Evolutionary conservation across 1,139 yeast genomes (phyloP), one percentile per base, ranked within the genome.

Genomic region (Lodderomyces pseudojiufengensis): DNA sequence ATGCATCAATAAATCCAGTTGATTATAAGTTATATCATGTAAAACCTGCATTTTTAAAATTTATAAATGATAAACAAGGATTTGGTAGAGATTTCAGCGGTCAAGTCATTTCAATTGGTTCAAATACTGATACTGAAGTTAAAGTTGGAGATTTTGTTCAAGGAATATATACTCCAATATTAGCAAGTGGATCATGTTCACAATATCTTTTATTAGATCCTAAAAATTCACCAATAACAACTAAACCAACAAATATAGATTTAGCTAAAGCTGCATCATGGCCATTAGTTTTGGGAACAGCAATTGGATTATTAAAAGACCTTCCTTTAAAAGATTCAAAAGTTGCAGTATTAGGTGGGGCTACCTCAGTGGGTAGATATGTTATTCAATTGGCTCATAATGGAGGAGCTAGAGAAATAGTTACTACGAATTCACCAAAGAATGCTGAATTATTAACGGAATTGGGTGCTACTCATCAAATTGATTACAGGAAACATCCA

Each of bases 31-130:
- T 80, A 32, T 63, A 68, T 48, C 63, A 69, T 40, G 51, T 50
- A 3, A 63, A 32, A 23, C 35, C 35, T 13, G 26, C 30, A 11
- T 27, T 32, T 27, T 24, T 23, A 7, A 14, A 30, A 11, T 37
- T 27, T 9, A 13, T 31, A 23, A 31, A 32, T 25, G 9, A 32
- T 4, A 30, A 37, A 5, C 41, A 34, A 27, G 87, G 86, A 7
- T 50, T 80, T 22, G 90, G 92, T 3, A 64, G 76, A 41, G 95
- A 85, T 50, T 84, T 73, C 49, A 58, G 83, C 9, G 95, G 95
- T 25, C 62, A 63, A 1, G 66, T 85, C 24, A 71, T 70, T 2
- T 69, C 76, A 25, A 76, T 80, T 32, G 94, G 95, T 8, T 25
- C 36, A 11, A 33, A 37, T 21, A 32, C 36, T 7, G 29, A 35